Evolutionary conservation across 2,329 filamentous ascomycete genomes (phyloP), one percentile per base, ranked within the genome.

Genomic region (Cladobotryum protrusum): DNA sequence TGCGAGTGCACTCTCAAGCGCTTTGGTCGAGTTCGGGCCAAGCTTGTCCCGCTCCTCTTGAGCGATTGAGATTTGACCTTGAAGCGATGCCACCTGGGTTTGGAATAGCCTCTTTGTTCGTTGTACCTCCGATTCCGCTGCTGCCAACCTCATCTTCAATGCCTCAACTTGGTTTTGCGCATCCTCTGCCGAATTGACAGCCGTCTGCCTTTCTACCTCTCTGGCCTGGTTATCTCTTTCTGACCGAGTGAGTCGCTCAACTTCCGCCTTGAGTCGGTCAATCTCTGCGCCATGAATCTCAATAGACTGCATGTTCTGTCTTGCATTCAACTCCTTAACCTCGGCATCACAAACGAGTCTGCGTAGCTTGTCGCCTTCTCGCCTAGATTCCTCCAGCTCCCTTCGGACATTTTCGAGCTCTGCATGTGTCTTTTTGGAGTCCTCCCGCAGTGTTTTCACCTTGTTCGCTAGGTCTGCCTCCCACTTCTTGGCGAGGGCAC

Each of bases 401-500:
- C 73, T 72, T 34, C 75, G 75, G 5, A 88, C 65, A 7, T 69
- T 65, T 20, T 79, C 76, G 40, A 80, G 74, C 54, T 86, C 82
- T 0, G 66, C 66, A 20, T 73, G 77, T 73, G 79, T 85, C 54
- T 74, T 77, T 66, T 83, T 87, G 54, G 84, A 82, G 52, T 89
- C 85, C 52, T 89, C 86, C 45, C 83, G 78, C 37, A 89, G 73
- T 3, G 72, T 70, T 54, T 81, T 78, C 40, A 90, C 70, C 65
- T 87, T 89, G 47, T 74, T 74, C 44, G 78, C 81, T 32, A 90
- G 72, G 57, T 89, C 84, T 2, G 76, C 79, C 61, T 92, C 88
- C 79, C 86, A 87, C 62, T 88, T 91, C 68, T 88, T 88, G 1
- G 85, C 79, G 57, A 90, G 78, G 36, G 78, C 82, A 33, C 87